A percentile compares a stretch with the other conserved stretches of the same genome.
phyloP scores from a whole-genome alignment of 768 basidiomycete species.

The Serendipita vermifera region DNA sequence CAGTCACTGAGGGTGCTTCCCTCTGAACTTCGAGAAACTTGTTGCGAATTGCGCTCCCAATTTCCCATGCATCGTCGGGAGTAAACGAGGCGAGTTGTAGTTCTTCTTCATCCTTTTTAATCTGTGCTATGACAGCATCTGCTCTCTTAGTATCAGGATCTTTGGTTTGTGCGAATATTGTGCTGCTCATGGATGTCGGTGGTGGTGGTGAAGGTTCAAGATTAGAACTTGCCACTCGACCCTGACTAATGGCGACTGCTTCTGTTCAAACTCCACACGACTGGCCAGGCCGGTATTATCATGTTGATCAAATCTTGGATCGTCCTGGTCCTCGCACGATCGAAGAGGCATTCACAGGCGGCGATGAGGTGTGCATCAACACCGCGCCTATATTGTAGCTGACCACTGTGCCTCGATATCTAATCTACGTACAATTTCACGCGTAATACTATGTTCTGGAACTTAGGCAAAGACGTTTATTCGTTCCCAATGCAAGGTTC shows the following conservation, averaged over 20 bases:
- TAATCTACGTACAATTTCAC: neutral
- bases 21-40: neutral
- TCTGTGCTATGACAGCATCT: neutral
- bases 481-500: constrained; percentile 71
- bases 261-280: constrained; percentile 20
- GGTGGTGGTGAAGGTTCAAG: no score
- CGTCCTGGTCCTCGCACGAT: constrained; percentile 83
- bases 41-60: constrained; percentile 13
- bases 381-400: neutral
- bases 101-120: constrained; percentile 11
- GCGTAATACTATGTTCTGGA: neutral
- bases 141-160: no score
- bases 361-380: constrained; percentile 49
- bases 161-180: no score
- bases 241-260: neutral
- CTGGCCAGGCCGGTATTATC: constrained; percentile 56
- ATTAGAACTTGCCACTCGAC: no score
- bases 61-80: constrained; percentile 13
- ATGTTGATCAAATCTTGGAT: constrained; percentile 79
- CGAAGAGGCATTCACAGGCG: constrained; percentile 57
- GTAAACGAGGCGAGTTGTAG: constrained; percentile 13
- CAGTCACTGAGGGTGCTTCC: neutral
- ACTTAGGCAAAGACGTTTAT: constrained; percentile 78
- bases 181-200: no score
- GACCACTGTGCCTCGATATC: neutral